Percentiles rank a stretch among this genome's conserved stretches.
Evolutionary conservation across 805 yeast genomes (phyloP).

Genomic region (Starmerella kuoi): DNA sequence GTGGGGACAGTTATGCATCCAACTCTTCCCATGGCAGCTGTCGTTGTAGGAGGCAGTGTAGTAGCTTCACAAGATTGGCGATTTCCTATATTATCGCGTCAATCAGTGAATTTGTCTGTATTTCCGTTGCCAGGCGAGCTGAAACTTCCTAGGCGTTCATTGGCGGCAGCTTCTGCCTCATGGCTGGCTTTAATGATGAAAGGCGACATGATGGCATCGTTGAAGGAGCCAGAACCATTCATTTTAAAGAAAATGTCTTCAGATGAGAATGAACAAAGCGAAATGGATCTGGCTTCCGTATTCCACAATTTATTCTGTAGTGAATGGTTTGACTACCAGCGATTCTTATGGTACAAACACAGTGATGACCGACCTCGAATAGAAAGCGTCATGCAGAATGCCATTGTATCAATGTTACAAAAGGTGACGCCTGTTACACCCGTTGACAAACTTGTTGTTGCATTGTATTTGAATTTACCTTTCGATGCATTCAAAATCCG

Average conservation of each 20-base stretch:
- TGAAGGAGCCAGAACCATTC: background rate
- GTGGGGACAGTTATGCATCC: conserved; percentile 7
- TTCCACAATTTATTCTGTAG: conserved; percentile 2
- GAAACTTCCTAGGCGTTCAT: background rate
- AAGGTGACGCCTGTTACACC: background rate
- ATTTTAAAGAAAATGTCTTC: too few relatives aligned
- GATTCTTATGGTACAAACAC: conserved; percentile 7
- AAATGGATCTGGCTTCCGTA: background rate
- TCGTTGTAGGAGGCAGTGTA: conserved; percentile 1
- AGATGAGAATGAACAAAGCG: background rate
- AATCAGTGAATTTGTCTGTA: conserved; percentile 4
- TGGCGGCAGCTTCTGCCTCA: background rate
- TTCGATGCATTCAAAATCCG: background rate
- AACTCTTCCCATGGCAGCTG: conserved; percentile 9
- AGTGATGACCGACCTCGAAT: background rate
- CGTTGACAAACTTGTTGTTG: conserved; percentile 8
- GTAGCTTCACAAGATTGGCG: conserved; percentile 5
- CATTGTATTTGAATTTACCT: conserved; percentile 6
- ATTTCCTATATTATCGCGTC: conserved; percentile 16
- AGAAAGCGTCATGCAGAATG: conserved; percentile 3
- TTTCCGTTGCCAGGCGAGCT: conserved; percentile 1
- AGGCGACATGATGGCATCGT: background rate
- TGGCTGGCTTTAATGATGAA: background rate
- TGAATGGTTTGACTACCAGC: conserved; percentile 6
- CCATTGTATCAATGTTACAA: conserved; percentile 2